Evolutionary conservation across 371 early-diverging fungal genomes (phyloP), one percentile per base, ranked within the genome.

Genomic region (Chytridium lagenaria): DNA sequence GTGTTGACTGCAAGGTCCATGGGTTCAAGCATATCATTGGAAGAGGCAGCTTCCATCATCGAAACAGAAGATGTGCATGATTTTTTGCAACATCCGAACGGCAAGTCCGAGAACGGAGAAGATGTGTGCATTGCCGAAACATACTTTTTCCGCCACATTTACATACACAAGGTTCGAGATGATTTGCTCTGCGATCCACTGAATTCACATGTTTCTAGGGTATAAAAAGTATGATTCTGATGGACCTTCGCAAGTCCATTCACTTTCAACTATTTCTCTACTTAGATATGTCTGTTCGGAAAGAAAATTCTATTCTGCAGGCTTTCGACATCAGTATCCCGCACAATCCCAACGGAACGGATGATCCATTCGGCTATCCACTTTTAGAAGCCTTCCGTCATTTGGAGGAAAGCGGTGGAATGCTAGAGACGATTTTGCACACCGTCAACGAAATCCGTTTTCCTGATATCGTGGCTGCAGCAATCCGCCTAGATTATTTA

Each of bases 131-230:
- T 44, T 7, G 12, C 44, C 63, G 63, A 63, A 36, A 63, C 33
- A 12, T 63, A 31, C 23, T 10, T 2, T 7, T 63, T 63, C 23
- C 26, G 63, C 12, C 63, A 63, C 36, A 37, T 63, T 63, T 63
- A 63, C 63, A 63, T 63, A 12, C 63, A 63, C 7, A 63, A 31
- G 63, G 63, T 63, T 55, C 26, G 23, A 16, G 55, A 10, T 15
- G 55, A 28, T 55, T 7, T 55, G 10, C 5, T 26, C 7, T 7
- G 10, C 5, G 10, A 10, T 23, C 55, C 26, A 55, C 10, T 55
- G 12, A 7, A 44, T 44, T 44, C 44, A 7, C 16, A 26, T 5
- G 26, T 55, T 16, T 55, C 10, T 28, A 55, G 55, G 55, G 55
- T 55, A 55, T 55, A 10, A 7, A 26, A 7, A 55, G 30, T 26